These are phyloP conservation scores for Coemansia reversa DNA, from an alignment of 192 early-diverging fungal genomes.

Conservation along the genomic window DNA sequence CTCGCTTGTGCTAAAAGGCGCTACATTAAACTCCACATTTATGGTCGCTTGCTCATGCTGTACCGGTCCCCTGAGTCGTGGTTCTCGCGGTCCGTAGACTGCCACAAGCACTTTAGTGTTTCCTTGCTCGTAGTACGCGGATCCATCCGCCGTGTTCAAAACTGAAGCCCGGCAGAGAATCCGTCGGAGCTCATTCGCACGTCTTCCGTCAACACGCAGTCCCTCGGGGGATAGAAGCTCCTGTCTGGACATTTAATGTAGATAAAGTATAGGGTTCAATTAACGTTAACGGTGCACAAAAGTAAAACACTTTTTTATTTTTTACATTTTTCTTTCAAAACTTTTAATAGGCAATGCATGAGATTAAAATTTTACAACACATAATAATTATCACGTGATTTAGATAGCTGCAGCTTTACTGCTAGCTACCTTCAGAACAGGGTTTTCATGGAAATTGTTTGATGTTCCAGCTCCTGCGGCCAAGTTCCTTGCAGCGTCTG, in stretches of 20 bases:
- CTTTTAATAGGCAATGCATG: no score
- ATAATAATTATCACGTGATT: no score
- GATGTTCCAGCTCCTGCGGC: no score
- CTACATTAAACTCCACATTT: constrained; percentile 88
- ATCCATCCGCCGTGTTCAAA: constrained; percentile 85
- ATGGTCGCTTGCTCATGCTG: constrained; percentile 75
- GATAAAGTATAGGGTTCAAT: no score
- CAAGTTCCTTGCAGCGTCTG: no score
- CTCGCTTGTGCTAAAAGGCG: constrained; percentile 88
- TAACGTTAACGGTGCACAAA: no score
- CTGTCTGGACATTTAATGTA: constrained; percentile 36
- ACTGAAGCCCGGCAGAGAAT: constrained; percentile 77
- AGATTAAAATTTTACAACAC: no score
- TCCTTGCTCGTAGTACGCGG: constrained; percentile 92
- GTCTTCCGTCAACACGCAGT: constrained; percentile 90
- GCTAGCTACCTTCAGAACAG: no score
- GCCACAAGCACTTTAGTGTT: constrained; percentile 91
- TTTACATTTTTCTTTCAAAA: no score
- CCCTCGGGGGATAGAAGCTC: constrained; percentile 63
- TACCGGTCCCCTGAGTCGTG: constrained; percentile 55
- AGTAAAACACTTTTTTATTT: no score
- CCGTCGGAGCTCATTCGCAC: constrained; percentile 83
- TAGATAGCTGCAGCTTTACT: no score
- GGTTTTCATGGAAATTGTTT: no score
- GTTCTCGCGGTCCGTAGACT: constrained; percentile 91